These are phyloP conservation scores for Candida pseudofarinosa DNA, from an alignment of 805 yeast genomes.

Conservation along the genomic window DNA sequence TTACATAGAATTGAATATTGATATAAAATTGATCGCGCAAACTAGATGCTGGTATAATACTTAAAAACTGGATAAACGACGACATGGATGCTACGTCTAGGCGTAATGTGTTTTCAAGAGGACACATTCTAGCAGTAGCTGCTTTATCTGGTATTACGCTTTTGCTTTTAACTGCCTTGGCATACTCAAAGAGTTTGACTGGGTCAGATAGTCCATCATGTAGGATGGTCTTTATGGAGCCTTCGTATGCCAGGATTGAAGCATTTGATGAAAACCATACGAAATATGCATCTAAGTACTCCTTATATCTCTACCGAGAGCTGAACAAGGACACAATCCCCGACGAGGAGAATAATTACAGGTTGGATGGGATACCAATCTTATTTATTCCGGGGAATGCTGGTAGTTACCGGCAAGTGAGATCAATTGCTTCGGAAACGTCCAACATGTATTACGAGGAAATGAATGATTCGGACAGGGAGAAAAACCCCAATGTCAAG, in stretches of 20 bases:
- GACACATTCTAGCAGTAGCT: slow-evolving; percentile 9
- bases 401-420: slow-evolving; percentile 83
- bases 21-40: background rate
- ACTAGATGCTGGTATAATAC: background rate
- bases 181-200: slow-evolving; percentile 12
- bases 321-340: slow-evolving; percentile 66
- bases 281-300: slow-evolving; percentile 72
- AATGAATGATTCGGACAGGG: slow-evolving; percentile 13
- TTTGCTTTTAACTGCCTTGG: slow-evolving; percentile 10
- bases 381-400: slow-evolving; percentile 97
- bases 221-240: slow-evolving; percentile 71
- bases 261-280: slow-evolving; percentile 73
- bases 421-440: slow-evolving; percentile 86
- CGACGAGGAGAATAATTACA: slow-evolving; percentile 23
- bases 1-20: too few species aligned
- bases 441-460: slow-evolving; percentile 50
- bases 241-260: slow-evolving; percentile 71
- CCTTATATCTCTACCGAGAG: slow-evolving; percentile 83
- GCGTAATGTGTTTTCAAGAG: slow-evolving; percentile 7
- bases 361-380: slow-evolving; percentile 74
- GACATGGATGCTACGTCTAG: slow-evolving; percentile 7
- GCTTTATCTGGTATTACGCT: slow-evolving; percentile 15
- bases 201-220: slow-evolving; percentile 47
- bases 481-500: slow-evolving; percentile 29
- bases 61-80: background rate